Conservation (phyloP, 257 asterid species). For the Salvia splendens region DNA sequence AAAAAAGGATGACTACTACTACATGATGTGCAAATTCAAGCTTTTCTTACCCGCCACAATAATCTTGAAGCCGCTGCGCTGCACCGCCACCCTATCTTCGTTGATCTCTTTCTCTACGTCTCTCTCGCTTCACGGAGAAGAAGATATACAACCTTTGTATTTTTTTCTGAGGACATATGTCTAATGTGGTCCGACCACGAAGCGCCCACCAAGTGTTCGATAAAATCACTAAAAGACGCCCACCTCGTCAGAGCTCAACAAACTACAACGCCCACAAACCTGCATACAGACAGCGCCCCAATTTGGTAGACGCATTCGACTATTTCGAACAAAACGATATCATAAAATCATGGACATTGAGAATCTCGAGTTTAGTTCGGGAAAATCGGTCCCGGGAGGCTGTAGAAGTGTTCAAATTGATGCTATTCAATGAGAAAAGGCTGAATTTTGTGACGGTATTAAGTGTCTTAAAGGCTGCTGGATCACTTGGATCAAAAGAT, state of each 20-base stretch:
- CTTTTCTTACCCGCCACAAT: conserved; percentile 26
- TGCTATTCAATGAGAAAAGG: conserved; percentile 47
- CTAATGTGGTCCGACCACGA: conserved; percentile 33
- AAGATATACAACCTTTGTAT: not conserved
- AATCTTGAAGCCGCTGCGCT: not conserved
- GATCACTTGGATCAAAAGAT: conserved; percentile 37
- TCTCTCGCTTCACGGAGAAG: not conserved
- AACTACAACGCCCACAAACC: conserved; percentile 32
- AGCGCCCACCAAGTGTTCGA: conserved; percentile 59
- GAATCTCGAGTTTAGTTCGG: conserved; percentile 53
- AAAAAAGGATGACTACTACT: too few relatives aligned
- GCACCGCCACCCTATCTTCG: not conserved
- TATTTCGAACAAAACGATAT: conserved; percentile 43
- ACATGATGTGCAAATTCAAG: not conserved
- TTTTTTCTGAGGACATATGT: conserved; percentile 26
- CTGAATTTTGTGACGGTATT: conserved; percentile 66
- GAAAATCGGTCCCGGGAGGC: conserved; percentile 60
- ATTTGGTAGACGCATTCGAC: conserved; percentile 38
- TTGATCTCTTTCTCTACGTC: not conserved
- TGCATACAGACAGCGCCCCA: conserved; percentile 23
- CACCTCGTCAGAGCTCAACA: conserved; percentile 27
- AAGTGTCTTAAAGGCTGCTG: conserved; percentile 50
- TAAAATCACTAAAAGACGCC: conserved; percentile 47
- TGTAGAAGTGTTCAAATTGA: conserved; percentile 57
- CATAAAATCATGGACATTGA: conserved; percentile 55